phyloP scores from a whole-genome alignment of 176 grass and related monocot species.

The Triticum urartu region DNA sequence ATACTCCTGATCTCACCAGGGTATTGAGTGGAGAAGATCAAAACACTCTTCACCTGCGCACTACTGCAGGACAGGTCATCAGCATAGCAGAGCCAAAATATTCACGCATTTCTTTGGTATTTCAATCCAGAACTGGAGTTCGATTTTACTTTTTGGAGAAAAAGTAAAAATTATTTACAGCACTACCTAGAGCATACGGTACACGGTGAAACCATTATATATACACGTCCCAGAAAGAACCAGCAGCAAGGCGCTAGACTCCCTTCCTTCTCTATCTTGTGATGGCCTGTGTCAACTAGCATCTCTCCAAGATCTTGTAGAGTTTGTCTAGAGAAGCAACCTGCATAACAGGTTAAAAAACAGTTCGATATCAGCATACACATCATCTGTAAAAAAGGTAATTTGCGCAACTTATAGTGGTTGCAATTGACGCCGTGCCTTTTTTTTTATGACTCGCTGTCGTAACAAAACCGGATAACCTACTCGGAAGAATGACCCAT shows the following conservation, averaged over 20 bases:
- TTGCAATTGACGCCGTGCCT: too few relatives aligned
- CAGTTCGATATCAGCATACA: background rate
- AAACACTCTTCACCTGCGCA: too few relatives aligned
- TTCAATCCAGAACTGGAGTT: background rate
- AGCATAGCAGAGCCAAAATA: background rate
- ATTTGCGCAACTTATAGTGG: too few relatives aligned
- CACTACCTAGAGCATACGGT: background rate
- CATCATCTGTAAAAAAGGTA: too few relatives aligned
- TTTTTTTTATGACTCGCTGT: background rate
- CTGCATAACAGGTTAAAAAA: conserved; percentile 40
- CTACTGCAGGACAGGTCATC: too few relatives aligned
- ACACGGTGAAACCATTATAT: too few relatives aligned
- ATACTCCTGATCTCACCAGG: too few relatives aligned
- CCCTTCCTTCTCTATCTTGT: background rate
- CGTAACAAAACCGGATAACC: background rate
- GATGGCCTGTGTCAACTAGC: conserved; percentile 30
- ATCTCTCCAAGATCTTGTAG: conserved; percentile 84
- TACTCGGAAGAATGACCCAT: background rate
- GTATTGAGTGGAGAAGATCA: too few relatives aligned
- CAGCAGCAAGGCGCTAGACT: background rate
- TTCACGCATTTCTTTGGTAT: background rate
- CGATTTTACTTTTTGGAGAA: background rate
- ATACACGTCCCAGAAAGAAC: background rate
- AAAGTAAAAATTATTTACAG: background rate
- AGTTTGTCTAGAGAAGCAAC: conserved; percentile 80